Evolutionary conservation across 1,284 basidiomycete genomes (phyloP), one percentile per base, ranked within the genome.

Genomic region (Trametes hirsuta): DNA sequence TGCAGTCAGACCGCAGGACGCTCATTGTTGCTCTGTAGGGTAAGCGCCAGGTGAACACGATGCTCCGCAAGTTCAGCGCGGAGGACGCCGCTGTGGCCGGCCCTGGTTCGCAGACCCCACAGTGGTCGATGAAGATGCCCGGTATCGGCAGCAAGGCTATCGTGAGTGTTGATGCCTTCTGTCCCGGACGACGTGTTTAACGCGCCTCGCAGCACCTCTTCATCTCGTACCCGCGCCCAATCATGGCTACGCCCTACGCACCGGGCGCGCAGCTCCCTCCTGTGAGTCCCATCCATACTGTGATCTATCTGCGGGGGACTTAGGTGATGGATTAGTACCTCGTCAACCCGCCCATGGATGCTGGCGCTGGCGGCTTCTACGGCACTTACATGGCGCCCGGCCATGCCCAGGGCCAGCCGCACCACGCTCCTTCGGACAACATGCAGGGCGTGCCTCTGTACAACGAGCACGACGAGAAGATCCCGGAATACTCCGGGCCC

Each of bases 71-170:
- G 48, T 86, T 84, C 80, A 76, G 74, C 53, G 72, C 69, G 34
- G 72, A 75, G 57, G 84, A 84, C 64, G 67, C 71, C 4, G 73
- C 72, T 5, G 65, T 69, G 35, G 74, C 69, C 57, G 62, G 69
- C 61, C 61, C 62, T 44, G 63, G 67, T 55, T 64, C 66, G 14
- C 70, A 71, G 45, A 66, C 78, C n/a, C 79, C 83, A 1, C 65
- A 71, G 12, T 84, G 84, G 81, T 75, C 62, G 39, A 79, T 80
- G 55, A 75, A 69, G 57, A 72, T 74, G 14, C 81, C 84, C 1
- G 72, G 78, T 5, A 63, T 84, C 21, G 75, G 81, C 49, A 75
- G 68, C 56, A 76, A 72, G 54, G 66, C 55, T 35, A 68, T 79
- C 52, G 81, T 84, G 61, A 30, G 82, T 76, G 18, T 15, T 40